Evolutionary conservation across 2,329 filamentous ascomycete genomes (phyloP), one percentile per base, ranked within the genome.

Genomic region (Pseudogymnoascus pannorum): DNA sequence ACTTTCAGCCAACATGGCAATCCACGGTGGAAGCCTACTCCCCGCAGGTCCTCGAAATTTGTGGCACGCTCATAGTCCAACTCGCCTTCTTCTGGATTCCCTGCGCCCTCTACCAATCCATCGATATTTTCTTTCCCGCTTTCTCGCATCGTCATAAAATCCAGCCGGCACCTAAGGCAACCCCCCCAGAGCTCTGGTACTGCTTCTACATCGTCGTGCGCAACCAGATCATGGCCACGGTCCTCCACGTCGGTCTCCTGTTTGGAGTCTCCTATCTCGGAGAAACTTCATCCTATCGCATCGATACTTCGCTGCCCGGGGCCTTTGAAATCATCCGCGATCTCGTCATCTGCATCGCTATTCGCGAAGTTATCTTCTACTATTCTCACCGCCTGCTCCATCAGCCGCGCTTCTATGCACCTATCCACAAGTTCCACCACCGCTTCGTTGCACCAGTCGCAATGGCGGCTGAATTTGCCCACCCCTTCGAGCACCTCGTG

Each of bases 381-480:
- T 82, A 82, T 66, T 68, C 74, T 22, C 82, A 85, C 68, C 79
- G 82, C 5, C 66, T 81, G 2, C 72, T 85, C 4, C 82, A 85
- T 70, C 67, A 73, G 5, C 79, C 76, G 0, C 69, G 64, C 5
- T 68, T 82, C 5, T 85, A 84, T 72, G 70, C 70, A 9, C 70
- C 70, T 31, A 76, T 85, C 62, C 82, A 85, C 73, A 84, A 84
- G 65, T 73, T 73, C 20, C 82, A 85, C 66, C 82, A 85, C 71
- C 72, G 72, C 22, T 85, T 83, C 72, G 80, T 77, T 0, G 80
- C 81, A 1, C 82, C 81, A 0, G 77, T 85, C 2, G 78, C 80
- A 0, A 73, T 84, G 4, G 75, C 81, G 0, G 79, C 81, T 1
- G 79, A 84, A 65, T 85, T 82, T 65, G 80, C 81, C 0, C 81